These are phyloP conservation scores for Ascocoryne sarcoides DNA, from an alignment of 2,329 filamentous ascomycete genomes.

Conservation along the genomic window DNA sequence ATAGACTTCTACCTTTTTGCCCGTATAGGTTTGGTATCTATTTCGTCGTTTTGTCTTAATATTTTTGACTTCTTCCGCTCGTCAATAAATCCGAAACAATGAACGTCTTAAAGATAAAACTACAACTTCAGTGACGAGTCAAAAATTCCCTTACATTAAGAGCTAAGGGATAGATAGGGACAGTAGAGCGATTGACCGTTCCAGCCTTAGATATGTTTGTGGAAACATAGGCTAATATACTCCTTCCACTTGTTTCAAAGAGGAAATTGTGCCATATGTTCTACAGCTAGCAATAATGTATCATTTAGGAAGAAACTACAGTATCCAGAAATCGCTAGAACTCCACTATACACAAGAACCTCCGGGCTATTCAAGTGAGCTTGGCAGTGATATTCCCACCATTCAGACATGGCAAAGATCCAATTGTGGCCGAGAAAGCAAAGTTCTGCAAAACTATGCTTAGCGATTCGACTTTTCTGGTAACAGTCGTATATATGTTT, in stretches of 20 bases:
- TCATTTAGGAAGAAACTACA: background rate
- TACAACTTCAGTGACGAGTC: constrained; percentile 1
- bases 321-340: background rate
- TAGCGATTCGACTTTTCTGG: background rate
- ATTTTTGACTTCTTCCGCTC: constrained; percentile 1
- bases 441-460: background rate
- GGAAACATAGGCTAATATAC: background rate
- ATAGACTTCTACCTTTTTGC: background rate
- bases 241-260: constrained; percentile 1
- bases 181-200: background rate
- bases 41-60: constrained; percentile 1
- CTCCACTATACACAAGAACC: constrained; percentile 1
- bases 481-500: constrained; percentile 4
- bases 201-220: constrained; percentile 1
- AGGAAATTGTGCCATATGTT: background rate
- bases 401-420: constrained; percentile 1
- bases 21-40: constrained; percentile 1
- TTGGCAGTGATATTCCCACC: background rate
- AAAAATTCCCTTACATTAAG: background rate
- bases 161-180: background rate
- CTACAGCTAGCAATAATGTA: background rate
- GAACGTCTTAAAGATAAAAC: constrained; percentile 2
- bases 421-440: background rate
- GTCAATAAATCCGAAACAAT: constrained; percentile 1
- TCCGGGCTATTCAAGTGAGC: background rate